phyloP scores from a whole-genome alignment of 2,329 filamentous ascomycete genomes.

The Lachnellula arida region DNA sequence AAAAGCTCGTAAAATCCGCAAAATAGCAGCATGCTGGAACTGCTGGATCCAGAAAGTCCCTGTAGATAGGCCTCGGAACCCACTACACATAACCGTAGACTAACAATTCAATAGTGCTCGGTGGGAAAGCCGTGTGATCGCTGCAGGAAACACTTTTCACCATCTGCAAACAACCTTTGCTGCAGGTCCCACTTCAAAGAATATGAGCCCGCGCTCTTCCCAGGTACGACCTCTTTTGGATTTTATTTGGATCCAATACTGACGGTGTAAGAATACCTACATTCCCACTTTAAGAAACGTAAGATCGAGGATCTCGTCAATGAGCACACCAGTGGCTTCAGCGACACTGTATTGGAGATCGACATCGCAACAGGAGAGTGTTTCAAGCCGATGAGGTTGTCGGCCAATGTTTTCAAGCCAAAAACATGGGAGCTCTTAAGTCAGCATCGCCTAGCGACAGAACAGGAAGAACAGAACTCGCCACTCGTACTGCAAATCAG shows the following conservation, averaged over 20 bases:
- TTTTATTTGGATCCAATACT: background rate
- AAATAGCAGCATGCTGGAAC: constrained; percentile 21
- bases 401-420: constrained; percentile 15
- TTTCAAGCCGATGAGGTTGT: constrained; percentile 19
- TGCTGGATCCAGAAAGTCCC: constrained; percentile 25
- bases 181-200: constrained; percentile 21
- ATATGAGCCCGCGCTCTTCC: constrained; percentile 19
- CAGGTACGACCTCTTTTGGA: constrained; percentile 10
- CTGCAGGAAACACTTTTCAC: constrained; percentile 17
- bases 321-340: constrained; percentile 19
- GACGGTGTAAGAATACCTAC: constrained; percentile 15
- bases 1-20: constrained; percentile 18
- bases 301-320: constrained; percentile 24
- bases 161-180: constrained; percentile 12
- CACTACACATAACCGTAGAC: background rate
- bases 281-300: constrained; percentile 22
- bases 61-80: constrained; percentile 2
- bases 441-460: constrained; percentile 12
- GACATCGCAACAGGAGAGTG: constrained; percentile 17
- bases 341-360: constrained; percentile 11
- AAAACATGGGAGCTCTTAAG: constrained; percentile 14
- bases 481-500: constrained; percentile 13
- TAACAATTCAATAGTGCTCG: constrained; percentile 16
- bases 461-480: constrained; percentile 3
- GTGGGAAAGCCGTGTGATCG: constrained; percentile 17